phyloP scores from a whole-genome alignment of 345 rosid species.

The Eucalyptus erythrocorys region DNA sequence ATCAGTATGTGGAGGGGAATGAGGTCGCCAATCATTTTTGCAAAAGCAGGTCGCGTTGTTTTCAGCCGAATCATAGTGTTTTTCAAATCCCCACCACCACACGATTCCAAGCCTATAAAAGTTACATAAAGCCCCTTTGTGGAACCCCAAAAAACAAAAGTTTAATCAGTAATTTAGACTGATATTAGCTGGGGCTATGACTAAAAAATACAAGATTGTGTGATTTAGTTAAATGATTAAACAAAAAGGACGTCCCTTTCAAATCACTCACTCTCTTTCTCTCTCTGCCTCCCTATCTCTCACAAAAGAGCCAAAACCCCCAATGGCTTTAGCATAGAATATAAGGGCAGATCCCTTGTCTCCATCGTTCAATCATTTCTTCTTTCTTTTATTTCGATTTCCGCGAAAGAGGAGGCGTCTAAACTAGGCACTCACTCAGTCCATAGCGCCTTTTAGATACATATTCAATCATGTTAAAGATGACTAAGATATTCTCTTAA shows the following conservation, averaged over 20 bases:
- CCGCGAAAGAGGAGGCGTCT: background rate
- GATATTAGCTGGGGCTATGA: background rate
- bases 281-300: background rate
- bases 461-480: background rate
- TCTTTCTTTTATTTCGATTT: background rate
- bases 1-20: background rate
- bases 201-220: background rate
- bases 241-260: background rate
- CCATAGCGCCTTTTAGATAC: background rate
- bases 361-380: background rate
- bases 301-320: background rate
- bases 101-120: background rate
- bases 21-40: background rate
- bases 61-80: background rate
- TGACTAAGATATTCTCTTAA: background rate
- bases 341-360: background rate
- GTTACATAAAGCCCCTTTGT: background rate
- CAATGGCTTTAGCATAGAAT: background rate
- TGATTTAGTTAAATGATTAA: background rate
- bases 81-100: background rate
- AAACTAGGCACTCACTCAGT: background rate
- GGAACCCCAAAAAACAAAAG: background rate
- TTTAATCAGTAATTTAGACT: background rate
- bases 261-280: background rate
- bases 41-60: background rate